Percentiles rank a stretch among this genome's conserved stretches.
phyloP scores from a whole-genome alignment of 1,139 yeast genomes.

The Magnusiomyces ingens region DNA sequence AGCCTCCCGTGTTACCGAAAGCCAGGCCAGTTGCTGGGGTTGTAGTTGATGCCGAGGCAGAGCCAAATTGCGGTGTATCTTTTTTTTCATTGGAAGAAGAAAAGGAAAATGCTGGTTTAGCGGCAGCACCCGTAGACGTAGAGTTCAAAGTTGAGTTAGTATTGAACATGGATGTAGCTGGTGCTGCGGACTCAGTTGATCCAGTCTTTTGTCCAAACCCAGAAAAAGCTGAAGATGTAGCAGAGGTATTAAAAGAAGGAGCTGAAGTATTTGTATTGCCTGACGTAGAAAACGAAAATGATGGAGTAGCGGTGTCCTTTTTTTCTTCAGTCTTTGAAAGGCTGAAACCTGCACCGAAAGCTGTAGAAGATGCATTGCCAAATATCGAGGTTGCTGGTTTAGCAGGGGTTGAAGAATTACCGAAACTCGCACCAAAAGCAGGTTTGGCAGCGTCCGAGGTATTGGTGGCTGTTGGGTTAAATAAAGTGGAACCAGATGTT shows the following conservation, averaged over 20 bases:
- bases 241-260: too few relatives aligned
- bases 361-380: constrained; percentile 2
- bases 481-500: too few relatives aligned
- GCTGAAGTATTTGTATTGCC: too few relatives aligned
- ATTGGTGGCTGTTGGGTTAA: too few relatives aligned
- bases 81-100: background rate
- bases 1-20: background rate
- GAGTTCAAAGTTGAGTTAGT: constrained; percentile 6
- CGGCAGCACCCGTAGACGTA: constrained; percentile 10
- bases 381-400: background rate
- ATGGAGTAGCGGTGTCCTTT: too few relatives aligned
- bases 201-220: background rate
- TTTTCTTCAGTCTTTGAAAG: too few relatives aligned
- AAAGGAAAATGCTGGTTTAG: constrained; percentile 3
- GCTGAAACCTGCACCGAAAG: too few relatives aligned
- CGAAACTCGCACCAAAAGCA: too few relatives aligned
- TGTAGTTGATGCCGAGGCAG: background rate
- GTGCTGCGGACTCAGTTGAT: background rate
- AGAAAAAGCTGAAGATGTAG: background rate
- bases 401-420: too few relatives aligned
- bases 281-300: too few relatives aligned
- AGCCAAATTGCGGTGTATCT: constrained; percentile 11
- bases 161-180: background rate
- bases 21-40: background rate
- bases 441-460: too few relatives aligned